Conservation (phyloP, 1,284 basidiomycete species). For the Wolfiporia cocos region DNA sequence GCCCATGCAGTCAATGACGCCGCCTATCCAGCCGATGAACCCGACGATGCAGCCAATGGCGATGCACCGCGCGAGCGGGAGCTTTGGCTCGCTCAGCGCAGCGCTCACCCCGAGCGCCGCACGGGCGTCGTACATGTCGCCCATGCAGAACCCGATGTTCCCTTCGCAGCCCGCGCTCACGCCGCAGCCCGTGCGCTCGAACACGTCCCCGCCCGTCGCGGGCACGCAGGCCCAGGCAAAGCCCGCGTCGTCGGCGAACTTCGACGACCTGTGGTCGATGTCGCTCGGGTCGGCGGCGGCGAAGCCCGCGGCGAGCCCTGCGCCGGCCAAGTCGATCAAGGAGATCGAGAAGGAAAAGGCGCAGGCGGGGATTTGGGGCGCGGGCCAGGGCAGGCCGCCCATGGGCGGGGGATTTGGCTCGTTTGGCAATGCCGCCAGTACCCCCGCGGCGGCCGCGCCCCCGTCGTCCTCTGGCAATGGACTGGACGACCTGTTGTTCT, state of each 20-base stretch:
- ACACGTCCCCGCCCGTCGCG: slow-evolving; percentile 18
- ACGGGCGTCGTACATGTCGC: slow-evolving; percentile 15
- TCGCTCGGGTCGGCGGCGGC: slow-evolving; percentile 50
- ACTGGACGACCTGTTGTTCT: slow-evolving; percentile 30
- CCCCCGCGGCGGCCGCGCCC: slow-evolving; percentile 15
- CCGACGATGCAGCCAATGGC: slow-evolving; percentile 1
- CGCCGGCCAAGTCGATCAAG: slow-evolving; percentile 70
- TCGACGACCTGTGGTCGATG: slow-evolving; percentile 90
- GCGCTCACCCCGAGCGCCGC: slow-evolving; percentile 12
- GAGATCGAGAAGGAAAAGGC: slow-evolving; percentile 86
- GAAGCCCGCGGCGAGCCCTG: slow-evolving; percentile 19
- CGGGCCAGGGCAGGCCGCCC: slow-evolving; percentile 28
- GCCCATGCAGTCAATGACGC: slow-evolving; percentile 10
- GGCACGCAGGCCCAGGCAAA: slow-evolving; percentile 17
- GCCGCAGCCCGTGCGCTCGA: slow-evolving; percentile 14
- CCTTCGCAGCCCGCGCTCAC: slow-evolving; percentile 12
- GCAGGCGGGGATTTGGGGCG: slow-evolving; percentile 71
- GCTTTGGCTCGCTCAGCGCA: slow-evolving; percentile 20
- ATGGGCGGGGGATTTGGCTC: slow-evolving; percentile 39
- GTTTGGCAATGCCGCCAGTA: slow-evolving; percentile 25
- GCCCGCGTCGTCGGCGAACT: slow-evolving; percentile 40
- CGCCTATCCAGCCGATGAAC: slow-evolving; percentile 12
- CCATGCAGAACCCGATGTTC: slow-evolving; percentile 15
- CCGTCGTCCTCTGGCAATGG: slow-evolving; percentile 20
- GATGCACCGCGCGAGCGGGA: slow-evolving; percentile 6